Conservation (phyloP, 768 basidiomycete species). For the Lanmaoa rubissima region DNA sequence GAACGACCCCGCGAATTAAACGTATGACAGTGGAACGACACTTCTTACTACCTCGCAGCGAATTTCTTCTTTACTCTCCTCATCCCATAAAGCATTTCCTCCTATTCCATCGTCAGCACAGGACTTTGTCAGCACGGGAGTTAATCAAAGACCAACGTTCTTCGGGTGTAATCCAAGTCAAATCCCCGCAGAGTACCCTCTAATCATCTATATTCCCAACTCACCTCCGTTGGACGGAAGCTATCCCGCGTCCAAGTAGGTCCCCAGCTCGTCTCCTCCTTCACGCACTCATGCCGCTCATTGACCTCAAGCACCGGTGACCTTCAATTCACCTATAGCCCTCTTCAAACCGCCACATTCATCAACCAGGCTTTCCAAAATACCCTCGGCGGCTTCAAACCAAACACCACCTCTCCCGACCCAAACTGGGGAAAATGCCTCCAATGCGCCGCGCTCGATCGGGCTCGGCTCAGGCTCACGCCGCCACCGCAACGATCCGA, state of each 20-base stretch:
- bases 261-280: neutral
- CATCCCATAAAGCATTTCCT: constrained; percentile 61
- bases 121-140: constrained; percentile 56
- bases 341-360: constrained; percentile 52
- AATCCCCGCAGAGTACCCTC: constrained; percentile 53
- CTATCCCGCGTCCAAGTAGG: constrained; percentile 63
- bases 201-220: constrained; percentile 76
- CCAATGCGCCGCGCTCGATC: constrained; percentile 62
- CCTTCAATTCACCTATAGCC: constrained; percentile 59
- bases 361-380: constrained; percentile 60
- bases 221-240: constrained; percentile 65
- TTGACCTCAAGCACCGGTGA: constrained; percentile 45
- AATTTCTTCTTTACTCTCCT: constrained; percentile 41
- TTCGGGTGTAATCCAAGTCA: constrained; percentile 68
- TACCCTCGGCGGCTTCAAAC: constrained; percentile 57
- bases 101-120: constrained; percentile 53
- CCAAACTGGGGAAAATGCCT: constrained; percentile 53
- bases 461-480: constrained; percentile 42
- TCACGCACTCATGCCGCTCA: constrained; percentile 4
- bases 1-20: neutral
- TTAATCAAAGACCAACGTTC: constrained; percentile 70
- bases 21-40: constrained; percentile 48
- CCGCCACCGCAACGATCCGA: constrained; percentile 40
- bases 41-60: constrained; percentile 45
- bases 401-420: constrained; percentile 57